Conservation (phyloP, 1,284 basidiomycete species). For the Puccinia triticina region DNA sequence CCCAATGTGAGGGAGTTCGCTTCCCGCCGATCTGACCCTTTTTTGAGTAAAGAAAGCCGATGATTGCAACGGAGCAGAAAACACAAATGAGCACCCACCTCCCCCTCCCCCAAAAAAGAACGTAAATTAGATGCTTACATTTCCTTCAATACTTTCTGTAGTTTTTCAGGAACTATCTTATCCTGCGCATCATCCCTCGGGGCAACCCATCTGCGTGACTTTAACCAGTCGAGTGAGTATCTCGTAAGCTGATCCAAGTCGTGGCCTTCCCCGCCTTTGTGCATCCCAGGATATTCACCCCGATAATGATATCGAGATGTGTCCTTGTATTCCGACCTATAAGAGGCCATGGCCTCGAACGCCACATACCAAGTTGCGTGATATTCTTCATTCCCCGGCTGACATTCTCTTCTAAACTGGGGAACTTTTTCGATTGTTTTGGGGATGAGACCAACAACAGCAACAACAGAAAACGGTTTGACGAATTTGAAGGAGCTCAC, state of each 20-base stretch:
- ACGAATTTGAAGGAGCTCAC: slow-evolving; percentile 55
- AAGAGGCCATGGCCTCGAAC: background rate
- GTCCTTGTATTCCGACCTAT: background rate
- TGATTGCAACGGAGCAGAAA: too few relatives aligned
- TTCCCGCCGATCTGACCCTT: slow-evolving; percentile 67
- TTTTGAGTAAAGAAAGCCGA: too few relatives aligned
- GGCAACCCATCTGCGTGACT: background rate
- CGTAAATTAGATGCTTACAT: slow-evolving; percentile 4
- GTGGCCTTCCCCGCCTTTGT: slow-evolving; percentile 1
- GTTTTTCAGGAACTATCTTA: slow-evolving; percentile 38
- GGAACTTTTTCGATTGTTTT: slow-evolving; percentile 36
- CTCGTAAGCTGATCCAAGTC: background rate
- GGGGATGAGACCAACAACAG: slow-evolving; percentile 51
- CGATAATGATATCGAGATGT: too few relatives aligned
- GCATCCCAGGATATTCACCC: slow-evolving; percentile 19
- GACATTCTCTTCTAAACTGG: slow-evolving; percentile 53
- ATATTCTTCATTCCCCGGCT: slow-evolving; percentile 55
- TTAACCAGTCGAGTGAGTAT: background rate
- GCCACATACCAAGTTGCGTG: background rate
- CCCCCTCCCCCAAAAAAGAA: too few relatives aligned
- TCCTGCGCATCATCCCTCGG: slow-evolving; percentile 46
- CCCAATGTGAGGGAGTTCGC: slow-evolving; percentile 87
- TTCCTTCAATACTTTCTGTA: slow-evolving; percentile 52
- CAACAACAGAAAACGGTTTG: background rate
- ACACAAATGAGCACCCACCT: too few relatives aligned